Base-by-base conservation (phyloP, 2,329 filamentous ascomycete species). In the Neofusicoccum parvum region DNA sequence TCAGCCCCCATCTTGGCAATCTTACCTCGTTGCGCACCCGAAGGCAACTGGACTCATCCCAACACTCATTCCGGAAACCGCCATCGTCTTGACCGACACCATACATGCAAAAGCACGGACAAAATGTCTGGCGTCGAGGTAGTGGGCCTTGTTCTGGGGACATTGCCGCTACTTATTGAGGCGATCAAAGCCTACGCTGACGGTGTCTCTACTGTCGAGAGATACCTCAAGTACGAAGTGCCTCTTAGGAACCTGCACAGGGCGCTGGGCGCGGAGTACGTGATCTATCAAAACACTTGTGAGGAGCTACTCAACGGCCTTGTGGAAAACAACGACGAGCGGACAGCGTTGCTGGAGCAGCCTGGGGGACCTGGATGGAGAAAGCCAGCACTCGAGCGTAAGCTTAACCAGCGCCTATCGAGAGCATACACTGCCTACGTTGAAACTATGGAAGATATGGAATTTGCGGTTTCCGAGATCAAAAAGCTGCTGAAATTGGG, bases 101-200 rank as follows among this genome's bases (percentile, higher is more conserved):
- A 23, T 23, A 23, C 23, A 23, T 23, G 23, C 23, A 3, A 23
- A 23, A 23, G 23, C 23, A 23, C 23, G 36, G 17, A 37, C 6
- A 27, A 20, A 9, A 69, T 70, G 69, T 69, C 71, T 6, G 72
- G 72, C 2, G 56, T 75, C 0, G 74, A 76, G 63, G 65, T 69
- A 11, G 72, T 70, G 2, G 72, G 72, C 1, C 50, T 74, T 12
- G 68, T 74, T 12, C 68, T 76, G 0, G 74, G 70, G 4, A 64
- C 69, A 15, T 69, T 75, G 45, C 74, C 74, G 2, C 48, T 76
- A 14, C 58, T 74, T 14, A 71, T 78, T 5, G 68, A 70, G n/a
- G 70, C 74, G 1, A 67, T 78, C 2, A 69, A 76, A 43, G 71
- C 73, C 46, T 78, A 78, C 51, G 70, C 67, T 0, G 70, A 76